Evolutionary conservation across 1,284 basidiomycete genomes (phyloP).

Genomic region (Ganoderma sinense): DNA sequence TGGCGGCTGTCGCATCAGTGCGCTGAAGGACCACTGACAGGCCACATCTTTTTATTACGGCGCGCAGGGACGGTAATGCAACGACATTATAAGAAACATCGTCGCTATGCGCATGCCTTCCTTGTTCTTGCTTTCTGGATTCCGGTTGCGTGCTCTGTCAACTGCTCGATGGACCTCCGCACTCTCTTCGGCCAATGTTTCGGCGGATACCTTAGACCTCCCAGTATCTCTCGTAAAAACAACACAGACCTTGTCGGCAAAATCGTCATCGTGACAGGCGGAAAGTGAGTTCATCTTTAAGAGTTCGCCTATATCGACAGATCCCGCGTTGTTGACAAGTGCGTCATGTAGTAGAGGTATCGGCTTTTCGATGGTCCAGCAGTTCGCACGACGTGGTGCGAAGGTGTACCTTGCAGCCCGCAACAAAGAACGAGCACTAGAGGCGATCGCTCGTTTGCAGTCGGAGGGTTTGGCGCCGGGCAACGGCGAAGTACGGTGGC

Average conservation of each 20-base stretch:
- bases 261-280: constrained; percentile 50
- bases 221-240: neutral
- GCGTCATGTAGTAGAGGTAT: constrained; percentile 41
- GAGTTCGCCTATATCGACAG: neutral
- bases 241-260: constrained; percentile 45
- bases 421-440: constrained; percentile 46
- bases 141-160: no score
- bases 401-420: constrained; percentile 54
- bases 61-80: no score
- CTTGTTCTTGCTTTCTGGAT: no score
- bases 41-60: no score
- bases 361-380: constrained; percentile 47
- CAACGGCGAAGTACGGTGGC: constrained; percentile 51
- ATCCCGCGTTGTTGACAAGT: neutral
- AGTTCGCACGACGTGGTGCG: constrained; percentile 49
- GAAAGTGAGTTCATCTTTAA: constrained; percentile 41
- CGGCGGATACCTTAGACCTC: no score
- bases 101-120: no score
- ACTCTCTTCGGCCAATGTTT: no score
- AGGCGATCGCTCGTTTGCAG: constrained; percentile 47
- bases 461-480: constrained; percentile 41
- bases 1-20: no score
- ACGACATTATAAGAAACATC: no score
- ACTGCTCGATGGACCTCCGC: no score
- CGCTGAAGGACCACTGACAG: no score